Evolutionary conservation across 306 rosid genomes (phyloP).

Genomic region (Oemleria cerasiformis): DNA sequence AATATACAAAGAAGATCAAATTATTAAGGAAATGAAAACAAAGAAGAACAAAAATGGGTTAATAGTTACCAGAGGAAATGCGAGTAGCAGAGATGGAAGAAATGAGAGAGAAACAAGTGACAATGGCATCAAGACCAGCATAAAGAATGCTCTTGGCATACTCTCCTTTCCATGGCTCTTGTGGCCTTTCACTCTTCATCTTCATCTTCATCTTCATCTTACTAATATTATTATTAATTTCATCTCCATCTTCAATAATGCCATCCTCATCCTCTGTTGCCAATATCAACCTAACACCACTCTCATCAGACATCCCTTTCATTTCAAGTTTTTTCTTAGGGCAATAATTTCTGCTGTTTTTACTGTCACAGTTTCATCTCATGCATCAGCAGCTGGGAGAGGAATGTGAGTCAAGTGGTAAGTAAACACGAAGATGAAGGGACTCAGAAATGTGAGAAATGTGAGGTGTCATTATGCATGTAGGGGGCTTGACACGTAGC

Average conservation of each 20-base stretch:
- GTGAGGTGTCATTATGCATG: too few species aligned
- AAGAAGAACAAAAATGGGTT: neutral
- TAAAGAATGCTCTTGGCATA: slow-evolving; percentile 46
- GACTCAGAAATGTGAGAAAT: too few species aligned
- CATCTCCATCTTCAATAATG: neutral
- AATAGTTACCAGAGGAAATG: slow-evolving; percentile 34
- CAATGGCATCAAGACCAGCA: slow-evolving; percentile 59
- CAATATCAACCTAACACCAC: too few species aligned
- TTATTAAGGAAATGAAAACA: neutral
- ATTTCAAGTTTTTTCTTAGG: too few species aligned
- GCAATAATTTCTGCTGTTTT: neutral
- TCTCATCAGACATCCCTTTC: neutral
- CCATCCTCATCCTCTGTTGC: neutral
- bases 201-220: neutral
- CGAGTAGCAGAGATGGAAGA: slow-evolving; percentile 52
- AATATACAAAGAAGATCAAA: neutral
- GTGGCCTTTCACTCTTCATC: slow-evolving; percentile 39
- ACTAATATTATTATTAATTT: neutral
- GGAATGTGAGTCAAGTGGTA: too few species aligned
- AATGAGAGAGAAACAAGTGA: slow-evolving; percentile 60
- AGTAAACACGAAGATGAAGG: too few species aligned
- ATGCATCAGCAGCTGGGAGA: too few species aligned
- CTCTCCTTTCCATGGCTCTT: slow-evolving; percentile 52
- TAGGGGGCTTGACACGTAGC: too few species aligned
- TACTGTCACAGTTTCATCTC: too few species aligned